Base-by-base conservation (phyloP, 2,329 filamentous ascomycete genomes). In the Diaporthe longicolla region DNA sequence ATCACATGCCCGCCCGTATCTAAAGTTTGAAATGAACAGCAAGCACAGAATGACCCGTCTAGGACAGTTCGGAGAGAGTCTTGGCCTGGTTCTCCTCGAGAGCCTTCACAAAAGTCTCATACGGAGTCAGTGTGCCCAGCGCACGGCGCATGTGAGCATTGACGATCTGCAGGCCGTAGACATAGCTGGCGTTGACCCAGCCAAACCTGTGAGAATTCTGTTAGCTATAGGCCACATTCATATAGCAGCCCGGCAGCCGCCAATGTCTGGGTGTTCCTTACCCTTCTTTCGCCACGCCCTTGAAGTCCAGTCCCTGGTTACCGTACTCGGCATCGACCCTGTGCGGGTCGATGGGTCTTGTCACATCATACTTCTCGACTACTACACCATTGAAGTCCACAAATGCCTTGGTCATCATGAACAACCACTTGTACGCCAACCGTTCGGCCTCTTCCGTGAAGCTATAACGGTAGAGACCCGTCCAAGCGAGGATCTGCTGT, bases 301-400 rank as follows among this genome's bases (percentile, higher is more conserved):
- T 97, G 86, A 98, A 98, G 81, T 98, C 94, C 66, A 93, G 87
- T 2, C 97, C 97, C 83, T 99, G 97, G 83, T 99, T 99, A 9
- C 97, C 97, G 81, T 99, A 99, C 84, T 99, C 97, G 74, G 96
- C 97, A 83, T 97, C 95, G 17, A 98, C 97, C 76, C 94, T 93
- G 84, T 98, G 97, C 50, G 97, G 95, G 80, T 98, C 95, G 73
- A 95, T 91, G 7, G 93, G 92, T 73, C 94, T 88, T 26, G 96
- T 98, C 75, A 99, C 97, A 83, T 99, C 94, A 85, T 99, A 99
- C 86, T 99, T 99, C 85, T 99, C 97, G 8, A 98, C 97, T 1
- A 99, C 96, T 11, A 98, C 95, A 52, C 97, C 97, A 81, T 98
- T 98, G 87, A 96, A 98, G 83, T 99, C 96, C 75, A 98, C 95